Evolutionary conservation across 2,329 filamentous ascomycete genomes (phyloP), one percentile per base, ranked within the genome.

Genomic region (Pseudocercospora vitis): DNA sequence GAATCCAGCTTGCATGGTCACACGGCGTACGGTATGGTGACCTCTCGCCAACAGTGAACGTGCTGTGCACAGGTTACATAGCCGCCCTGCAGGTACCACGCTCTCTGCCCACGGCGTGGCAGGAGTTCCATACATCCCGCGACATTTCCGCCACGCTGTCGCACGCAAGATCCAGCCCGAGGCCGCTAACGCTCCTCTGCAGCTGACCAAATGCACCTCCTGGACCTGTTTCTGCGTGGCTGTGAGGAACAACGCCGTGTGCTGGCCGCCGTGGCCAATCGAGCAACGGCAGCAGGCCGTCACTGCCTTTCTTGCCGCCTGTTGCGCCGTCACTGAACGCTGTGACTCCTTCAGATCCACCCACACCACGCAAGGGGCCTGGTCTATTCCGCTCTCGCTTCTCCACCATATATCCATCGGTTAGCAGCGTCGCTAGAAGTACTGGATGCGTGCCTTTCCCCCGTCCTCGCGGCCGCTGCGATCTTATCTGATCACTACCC

Each of bases 401-500:
- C 35, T 42, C 33, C 35, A 32, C 48, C 35, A 29, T 44, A 44
- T 23, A 40, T 39, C 32, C 32, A 39, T 50, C 32, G 32, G 19
- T 21, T 50, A 42, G 23, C 42, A 48, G 29, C 46, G 37, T 47
- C 44, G 44, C 44, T 47, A 12, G 33, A 50, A 40, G 35, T 32
- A 42, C n/a, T n/a, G n/a, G n/a, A n/a, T 52, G 40, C 48, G 31
- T 51, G 31, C 47, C 26, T 45, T 32, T 44, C 42, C 44, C 39
- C 46, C 44, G 21, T 39, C 24, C n/a, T 16, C 29, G 32, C 46
- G 31, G 39, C 21, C 40, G 29, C 18, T 35, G 26, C 42, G 32
- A 51, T 51, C 48, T 52, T 47, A 52, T 53, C 51, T 42, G 37
- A 42, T 42, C 12, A 12, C 16, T 50, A 33, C 24, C 37, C 37